Conservation (phyloP, 1,284 basidiomycete genomes). For the Ganoderma lucidum region DNA sequence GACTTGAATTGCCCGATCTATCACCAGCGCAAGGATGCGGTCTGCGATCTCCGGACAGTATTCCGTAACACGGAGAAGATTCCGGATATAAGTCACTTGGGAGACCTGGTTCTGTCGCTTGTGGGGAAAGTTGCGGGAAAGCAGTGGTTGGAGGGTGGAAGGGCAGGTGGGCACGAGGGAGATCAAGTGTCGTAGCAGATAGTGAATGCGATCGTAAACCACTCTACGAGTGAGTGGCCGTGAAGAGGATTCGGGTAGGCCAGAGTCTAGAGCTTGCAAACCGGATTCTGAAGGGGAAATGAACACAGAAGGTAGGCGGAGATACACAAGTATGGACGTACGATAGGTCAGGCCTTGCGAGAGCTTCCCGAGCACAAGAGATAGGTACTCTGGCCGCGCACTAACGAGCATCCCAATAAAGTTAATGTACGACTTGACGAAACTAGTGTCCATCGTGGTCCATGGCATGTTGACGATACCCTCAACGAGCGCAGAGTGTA, state of each 20-base stretch:
- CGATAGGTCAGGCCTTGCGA: constrained; percentile 90
- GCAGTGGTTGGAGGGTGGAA: constrained; percentile 84
- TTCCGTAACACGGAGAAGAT: constrained; percentile 83
- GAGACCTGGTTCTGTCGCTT: constrained; percentile 86
- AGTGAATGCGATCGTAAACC: constrained; percentile 90
- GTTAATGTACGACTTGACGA: constrained; percentile 86
- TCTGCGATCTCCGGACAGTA: constrained; percentile 94
- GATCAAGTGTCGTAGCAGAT: constrained; percentile 85
- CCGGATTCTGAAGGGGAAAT: constrained; percentile 65
- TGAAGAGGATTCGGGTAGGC: constrained; percentile 68
- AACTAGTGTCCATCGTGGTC: constrained; percentile 85
- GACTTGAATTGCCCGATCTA: constrained; percentile 93
- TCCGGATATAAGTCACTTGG: constrained; percentile 94
- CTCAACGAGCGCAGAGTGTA: constrained; percentile 86
- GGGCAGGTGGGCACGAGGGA: constrained; percentile 91
- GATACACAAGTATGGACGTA: constrained; percentile 52
- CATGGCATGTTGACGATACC: constrained; percentile 92
- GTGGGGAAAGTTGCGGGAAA: constrained; percentile 90
- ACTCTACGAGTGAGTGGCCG: constrained; percentile 80
- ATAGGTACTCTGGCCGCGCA: constrained; percentile 93
- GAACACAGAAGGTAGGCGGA: constrained; percentile 17
- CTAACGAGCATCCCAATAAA: constrained; percentile 94
- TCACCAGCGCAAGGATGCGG: constrained; percentile 84
- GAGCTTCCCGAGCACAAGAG: constrained; percentile 82
- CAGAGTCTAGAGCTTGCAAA: constrained; percentile 63